Conservation (phyloP, 371 early-diverging fungal species). For the Cokeromyces recurvatus region DNA sequence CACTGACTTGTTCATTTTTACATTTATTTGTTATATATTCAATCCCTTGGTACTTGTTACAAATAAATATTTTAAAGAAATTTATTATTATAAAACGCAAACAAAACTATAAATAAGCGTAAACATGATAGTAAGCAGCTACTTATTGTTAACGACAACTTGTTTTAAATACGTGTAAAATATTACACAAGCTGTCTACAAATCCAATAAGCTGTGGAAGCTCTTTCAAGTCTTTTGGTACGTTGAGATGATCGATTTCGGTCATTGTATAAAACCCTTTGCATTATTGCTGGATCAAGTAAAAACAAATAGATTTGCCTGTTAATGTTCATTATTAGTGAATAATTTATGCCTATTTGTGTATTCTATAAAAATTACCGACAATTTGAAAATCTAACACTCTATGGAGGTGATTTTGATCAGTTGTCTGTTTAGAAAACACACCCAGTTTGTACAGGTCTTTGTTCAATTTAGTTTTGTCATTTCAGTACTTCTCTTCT, state of each 20-base stretch:
- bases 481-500: slow-evolving; percentile 2
- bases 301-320: neutral
- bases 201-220: slow-evolving; percentile 4
- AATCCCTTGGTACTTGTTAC: neutral
- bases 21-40: slow-evolving; percentile 4
- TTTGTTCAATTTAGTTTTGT: slow-evolving; percentile 7
- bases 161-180: slow-evolving; percentile 5
- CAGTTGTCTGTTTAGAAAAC: slow-evolving; percentile 8
- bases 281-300: neutral
- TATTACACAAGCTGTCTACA: slow-evolving; percentile 5
- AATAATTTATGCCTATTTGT: neutral
- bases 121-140: slow-evolving; percentile 5
- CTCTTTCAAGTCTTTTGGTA: slow-evolving; percentile 2
- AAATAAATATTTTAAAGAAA: neutral
- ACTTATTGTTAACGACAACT: slow-evolving; percentile 9
- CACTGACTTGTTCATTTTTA: slow-evolving; percentile 1
- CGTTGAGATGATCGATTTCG: slow-evolving; percentile 8
- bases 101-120: too few species aligned
- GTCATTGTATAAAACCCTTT: slow-evolving; percentile 6
- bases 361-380: slow-evolving; percentile 7
- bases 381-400: slow-evolving; percentile 6
- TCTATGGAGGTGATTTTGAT: slow-evolving; percentile 3
- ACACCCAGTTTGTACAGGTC: slow-evolving; percentile 2
- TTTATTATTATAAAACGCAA: slow-evolving; percentile 1
- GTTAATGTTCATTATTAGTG: slow-evolving; percentile 1